Conservation (phyloP, 345 rosid species). For the Rhodamnia rubescens region DNA sequence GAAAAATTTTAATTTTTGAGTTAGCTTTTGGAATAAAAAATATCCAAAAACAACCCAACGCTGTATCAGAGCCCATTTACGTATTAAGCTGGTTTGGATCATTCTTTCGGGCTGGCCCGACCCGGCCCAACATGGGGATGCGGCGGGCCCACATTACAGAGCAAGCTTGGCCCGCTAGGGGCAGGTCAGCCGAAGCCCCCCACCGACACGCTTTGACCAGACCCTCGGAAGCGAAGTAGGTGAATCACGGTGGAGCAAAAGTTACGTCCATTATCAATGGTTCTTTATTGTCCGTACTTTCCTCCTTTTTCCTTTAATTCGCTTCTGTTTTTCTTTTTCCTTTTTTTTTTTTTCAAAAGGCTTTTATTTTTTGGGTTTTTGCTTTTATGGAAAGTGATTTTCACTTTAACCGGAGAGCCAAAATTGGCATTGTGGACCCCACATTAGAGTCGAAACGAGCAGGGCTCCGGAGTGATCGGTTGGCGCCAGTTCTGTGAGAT, state of each 20-base stretch:
- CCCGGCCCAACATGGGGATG: not conserved
- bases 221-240: not conserved
- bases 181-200: not conserved
- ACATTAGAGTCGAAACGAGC: not conserved
- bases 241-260: not conserved
- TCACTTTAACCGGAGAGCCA: not conserved
- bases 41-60: too few species aligned
- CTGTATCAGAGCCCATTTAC: not conserved
- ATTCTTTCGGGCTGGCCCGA: too few species aligned
- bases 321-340: not conserved
- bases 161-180: not conserved
- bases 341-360: not conserved
- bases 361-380: not conserved
- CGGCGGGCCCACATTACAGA: not conserved
- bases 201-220: not conserved
- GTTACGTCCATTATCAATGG: too few species aligned
- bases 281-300: not conserved
- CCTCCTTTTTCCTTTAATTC: not conserved
- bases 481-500: too few species aligned
- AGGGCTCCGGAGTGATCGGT: not conserved
- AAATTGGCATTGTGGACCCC: not conserved
- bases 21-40: fast-evolving
- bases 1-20: fast-evolving
- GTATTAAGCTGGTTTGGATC: not conserved
- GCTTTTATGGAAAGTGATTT: not conserved